Conservation (phyloP, 495 filamentous ascomycete genomes). For the Tuber umbilicatum region DNA sequence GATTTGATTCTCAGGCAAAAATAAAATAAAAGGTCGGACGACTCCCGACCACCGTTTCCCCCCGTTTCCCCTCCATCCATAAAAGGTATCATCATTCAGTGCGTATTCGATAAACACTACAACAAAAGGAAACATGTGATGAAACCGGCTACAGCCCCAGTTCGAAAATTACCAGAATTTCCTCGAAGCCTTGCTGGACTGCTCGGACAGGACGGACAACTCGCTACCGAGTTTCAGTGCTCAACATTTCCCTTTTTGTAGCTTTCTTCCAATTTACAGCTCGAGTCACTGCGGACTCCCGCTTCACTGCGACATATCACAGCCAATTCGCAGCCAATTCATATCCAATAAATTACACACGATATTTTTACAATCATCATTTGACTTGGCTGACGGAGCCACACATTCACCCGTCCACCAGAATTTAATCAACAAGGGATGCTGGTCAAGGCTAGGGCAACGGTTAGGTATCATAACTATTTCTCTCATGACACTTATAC, state of each 20-base stretch:
- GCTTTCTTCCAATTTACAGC: neutral
- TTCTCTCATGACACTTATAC: neutral
- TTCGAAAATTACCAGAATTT: neutral
- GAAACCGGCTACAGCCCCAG: neutral
- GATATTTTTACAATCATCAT: neutral
- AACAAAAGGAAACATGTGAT: neutral
- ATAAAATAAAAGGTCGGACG: neutral
- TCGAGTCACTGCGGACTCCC: constrained; percentile 12
- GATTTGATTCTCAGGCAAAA: neutral
- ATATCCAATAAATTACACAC: neutral
- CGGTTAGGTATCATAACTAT: neutral
- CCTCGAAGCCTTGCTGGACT: neutral
- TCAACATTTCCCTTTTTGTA: constrained; percentile 9
- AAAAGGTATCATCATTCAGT: neutral
- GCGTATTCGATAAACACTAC: neutral
- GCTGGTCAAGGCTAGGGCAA: neutral
- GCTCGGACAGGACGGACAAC: neutral
- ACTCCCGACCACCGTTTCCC: neutral
- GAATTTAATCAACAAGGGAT: neutral
- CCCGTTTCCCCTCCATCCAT: neutral
- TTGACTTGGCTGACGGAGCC: constrained; percentile 24
- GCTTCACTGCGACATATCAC: neutral
- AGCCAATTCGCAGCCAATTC: neutral
- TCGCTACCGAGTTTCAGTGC: constrained; percentile 28
- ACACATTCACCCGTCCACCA: constrained; percentile 11